phyloP scores from a whole-genome alignment of 805 yeast genomes.

The Blastobotrys muscicola region DNA sequence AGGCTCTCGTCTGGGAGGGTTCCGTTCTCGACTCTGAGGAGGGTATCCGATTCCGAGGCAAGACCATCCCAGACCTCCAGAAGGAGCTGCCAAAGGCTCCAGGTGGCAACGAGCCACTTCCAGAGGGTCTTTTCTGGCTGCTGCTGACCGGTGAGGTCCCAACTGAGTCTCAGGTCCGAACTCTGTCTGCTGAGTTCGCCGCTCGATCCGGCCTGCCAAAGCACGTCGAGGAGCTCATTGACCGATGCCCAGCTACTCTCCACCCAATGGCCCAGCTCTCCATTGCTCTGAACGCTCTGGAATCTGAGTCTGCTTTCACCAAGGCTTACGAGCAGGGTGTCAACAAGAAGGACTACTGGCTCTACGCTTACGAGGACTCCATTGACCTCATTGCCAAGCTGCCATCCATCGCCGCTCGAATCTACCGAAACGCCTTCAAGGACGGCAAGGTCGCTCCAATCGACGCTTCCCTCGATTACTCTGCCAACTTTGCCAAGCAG shows the following conservation, averaged over 20 bases:
- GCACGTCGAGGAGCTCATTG: conserved; percentile 50
- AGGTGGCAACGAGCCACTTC: conserved; percentile 59
- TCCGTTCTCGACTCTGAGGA: conserved; percentile 76
- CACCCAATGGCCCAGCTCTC: conserved; percentile 83
- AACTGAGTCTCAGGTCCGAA: conserved; percentile 45
- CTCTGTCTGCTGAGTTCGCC: conserved; percentile 52
- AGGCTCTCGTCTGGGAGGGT: conserved; percentile 83
- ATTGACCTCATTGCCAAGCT: conserved; percentile 61
- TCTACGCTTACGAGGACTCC: conserved; percentile 62
- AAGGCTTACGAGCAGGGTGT: conserved; percentile 63
- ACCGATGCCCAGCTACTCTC: conserved; percentile 53
- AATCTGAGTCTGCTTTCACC: conserved; percentile 62
- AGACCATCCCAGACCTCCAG: conserved; percentile 72
- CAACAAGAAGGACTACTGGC: conserved; percentile 65
- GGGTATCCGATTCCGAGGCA: conserved; percentile 81
- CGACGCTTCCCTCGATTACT: conserved; percentile 53
- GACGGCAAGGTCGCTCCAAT: conserved; percentile 49
- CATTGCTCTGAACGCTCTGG: conserved; percentile 65
- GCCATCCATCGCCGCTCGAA: conserved; percentile 66
- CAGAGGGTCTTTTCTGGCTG: conserved; percentile 61
- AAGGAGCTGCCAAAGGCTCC: conserved; percentile 65
- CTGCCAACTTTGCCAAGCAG: conserved; percentile 57
- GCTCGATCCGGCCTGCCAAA: conserved; percentile 56
- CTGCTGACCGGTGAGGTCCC: conserved; percentile 69
- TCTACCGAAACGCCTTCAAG: conserved; percentile 52